These are phyloP conservation scores for Pulveroboletus ravenelii DNA, from an alignment of 768 basidiomycete species.

Conservation along the genomic window DNA sequence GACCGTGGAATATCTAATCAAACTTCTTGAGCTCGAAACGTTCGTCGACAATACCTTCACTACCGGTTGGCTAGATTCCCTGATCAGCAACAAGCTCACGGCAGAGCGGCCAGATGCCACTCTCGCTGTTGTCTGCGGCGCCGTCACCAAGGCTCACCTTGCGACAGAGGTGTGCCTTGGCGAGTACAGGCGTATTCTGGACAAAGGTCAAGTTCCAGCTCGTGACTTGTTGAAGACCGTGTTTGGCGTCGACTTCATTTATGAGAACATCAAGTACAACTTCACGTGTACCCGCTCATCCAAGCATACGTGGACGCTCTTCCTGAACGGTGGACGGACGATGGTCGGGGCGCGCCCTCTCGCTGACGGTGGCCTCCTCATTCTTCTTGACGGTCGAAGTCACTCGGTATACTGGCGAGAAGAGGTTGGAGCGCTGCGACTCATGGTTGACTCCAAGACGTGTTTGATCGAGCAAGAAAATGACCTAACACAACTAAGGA, in stretches of 20 bases:
- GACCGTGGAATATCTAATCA: constrained; percentile 98
- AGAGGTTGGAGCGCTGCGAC: constrained; percentile 87
- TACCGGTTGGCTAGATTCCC: constrained; percentile 96
- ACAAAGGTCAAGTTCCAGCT: constrained; percentile 97
- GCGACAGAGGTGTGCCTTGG: constrained; percentile 84
- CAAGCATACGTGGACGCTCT: constrained; percentile 85
- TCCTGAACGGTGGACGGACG: constrained; percentile 91
- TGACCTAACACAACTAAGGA: constrained; percentile 94
- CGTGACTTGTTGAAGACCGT: constrained; percentile 95
- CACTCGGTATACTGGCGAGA: constrained; percentile 98
- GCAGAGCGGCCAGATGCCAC: constrained; percentile 93
- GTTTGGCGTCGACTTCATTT: constrained; percentile 95
- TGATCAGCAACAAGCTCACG: constrained; percentile 96
- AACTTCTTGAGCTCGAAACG: constrained; percentile 89
- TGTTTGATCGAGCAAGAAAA: constrained; percentile 99
- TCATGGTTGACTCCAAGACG: constrained; percentile 97
- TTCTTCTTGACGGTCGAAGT: constrained; percentile 88
- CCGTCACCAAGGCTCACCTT: constrained; percentile 91
- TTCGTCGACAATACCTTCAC: constrained; percentile 98
- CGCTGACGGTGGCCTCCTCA: constrained; percentile 91
- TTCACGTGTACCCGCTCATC: constrained; percentile 95
- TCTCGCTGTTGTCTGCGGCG: constrained; percentile 93
- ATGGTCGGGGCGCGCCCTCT: constrained; percentile 89
- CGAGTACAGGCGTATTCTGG: constrained; percentile 92
- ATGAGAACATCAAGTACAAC: constrained; percentile 91